phyloP scores from a whole-genome alignment of 2,329 filamentous ascomycete species.

The Pseudogymnoascus verrucosus region DNA sequence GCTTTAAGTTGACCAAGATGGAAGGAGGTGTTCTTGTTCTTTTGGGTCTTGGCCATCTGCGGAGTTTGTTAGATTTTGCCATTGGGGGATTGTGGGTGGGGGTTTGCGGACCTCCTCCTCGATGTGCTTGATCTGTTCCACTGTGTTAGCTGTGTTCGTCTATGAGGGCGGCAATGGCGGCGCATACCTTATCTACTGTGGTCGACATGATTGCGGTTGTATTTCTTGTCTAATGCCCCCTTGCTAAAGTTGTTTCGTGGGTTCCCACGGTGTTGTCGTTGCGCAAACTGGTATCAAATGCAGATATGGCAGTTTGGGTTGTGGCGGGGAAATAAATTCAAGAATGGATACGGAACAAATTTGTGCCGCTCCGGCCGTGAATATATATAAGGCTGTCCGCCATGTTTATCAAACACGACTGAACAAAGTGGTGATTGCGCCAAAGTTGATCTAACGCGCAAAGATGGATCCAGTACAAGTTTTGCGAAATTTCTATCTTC shows the following conservation, averaged over 20 bases:
- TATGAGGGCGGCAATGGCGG: conserved; percentile 7
- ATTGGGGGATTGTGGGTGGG: conserved; percentile 16
- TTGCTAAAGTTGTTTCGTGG: conserved; percentile 3
- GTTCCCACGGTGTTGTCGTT: conserved; percentile 3
- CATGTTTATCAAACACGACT: neutral
- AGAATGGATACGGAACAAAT: neutral
- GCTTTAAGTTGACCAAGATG: conserved; percentile 96
- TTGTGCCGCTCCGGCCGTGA: neutral
- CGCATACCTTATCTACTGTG: conserved; percentile 83
- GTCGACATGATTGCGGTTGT: conserved; percentile 67
- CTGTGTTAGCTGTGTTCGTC: conserved; percentile 30
- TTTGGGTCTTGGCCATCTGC: conserved; percentile 92
- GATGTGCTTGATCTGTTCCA: conserved; percentile 80
- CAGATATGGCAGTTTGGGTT: conserved; percentile 5
- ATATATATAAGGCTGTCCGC: neutral
- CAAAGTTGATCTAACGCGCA: neutral
- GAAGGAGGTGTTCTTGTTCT: conserved; percentile 92
- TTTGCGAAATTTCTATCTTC: conserved; percentile 23
- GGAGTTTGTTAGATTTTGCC: conserved; percentile 14
- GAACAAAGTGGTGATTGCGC: neutral
- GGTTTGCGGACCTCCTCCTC: conserved; percentile 71
- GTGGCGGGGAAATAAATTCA: conserved; percentile 9
- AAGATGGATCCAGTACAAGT: conserved; percentile 22
- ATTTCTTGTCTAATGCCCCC: conserved; percentile 2
- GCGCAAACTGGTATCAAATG: conserved; percentile 8